These are phyloP conservation scores for Microsporum ferrugineum DNA, from an alignment of 2,329 filamentous ascomycete genomes.

Conservation along the genomic window DNA sequence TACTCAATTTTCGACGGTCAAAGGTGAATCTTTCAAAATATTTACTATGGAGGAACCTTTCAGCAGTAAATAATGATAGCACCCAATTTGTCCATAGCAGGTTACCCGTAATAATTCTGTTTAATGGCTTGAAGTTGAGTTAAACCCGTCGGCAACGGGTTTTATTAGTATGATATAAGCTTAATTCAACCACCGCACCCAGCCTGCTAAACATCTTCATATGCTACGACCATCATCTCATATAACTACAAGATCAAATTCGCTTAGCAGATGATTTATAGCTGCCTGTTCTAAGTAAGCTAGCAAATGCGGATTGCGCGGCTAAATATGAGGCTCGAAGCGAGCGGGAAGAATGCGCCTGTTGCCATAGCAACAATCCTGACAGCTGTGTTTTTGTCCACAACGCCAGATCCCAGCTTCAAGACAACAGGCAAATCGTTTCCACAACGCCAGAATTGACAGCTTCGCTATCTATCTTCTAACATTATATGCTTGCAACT, in stretches of 20 bases:
- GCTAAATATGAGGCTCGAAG: slow-evolving; percentile 2
- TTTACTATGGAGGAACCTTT: too few relatives aligned
- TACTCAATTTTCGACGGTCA: not conserved
- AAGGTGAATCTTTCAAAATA: not conserved
- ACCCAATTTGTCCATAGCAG: not conserved
- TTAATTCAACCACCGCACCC: not conserved
- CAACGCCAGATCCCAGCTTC: not conserved
- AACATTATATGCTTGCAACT: not conserved
- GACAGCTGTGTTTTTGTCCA: not conserved
- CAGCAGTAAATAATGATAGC: too few relatives aligned
- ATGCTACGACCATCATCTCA: not conserved
- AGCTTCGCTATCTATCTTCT: not conserved
- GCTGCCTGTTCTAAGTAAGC: not conserved
- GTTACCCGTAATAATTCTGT: not conserved
- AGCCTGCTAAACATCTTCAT: too few relatives aligned
- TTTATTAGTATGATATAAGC: not conserved
- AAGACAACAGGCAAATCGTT: not conserved
- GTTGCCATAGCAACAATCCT: slow-evolving; percentile 2
- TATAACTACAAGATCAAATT: not conserved
- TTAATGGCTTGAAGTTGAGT: not conserved
- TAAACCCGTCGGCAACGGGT: too few relatives aligned
- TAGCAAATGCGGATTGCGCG: not conserved
- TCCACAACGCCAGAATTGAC: not conserved
- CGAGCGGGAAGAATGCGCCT: not conserved
- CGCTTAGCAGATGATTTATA: not conserved